These are phyloP conservation scores for Abrus pulchellus DNA, from an alignment of 306 rosid genomes.

Conservation along the genomic window DNA sequence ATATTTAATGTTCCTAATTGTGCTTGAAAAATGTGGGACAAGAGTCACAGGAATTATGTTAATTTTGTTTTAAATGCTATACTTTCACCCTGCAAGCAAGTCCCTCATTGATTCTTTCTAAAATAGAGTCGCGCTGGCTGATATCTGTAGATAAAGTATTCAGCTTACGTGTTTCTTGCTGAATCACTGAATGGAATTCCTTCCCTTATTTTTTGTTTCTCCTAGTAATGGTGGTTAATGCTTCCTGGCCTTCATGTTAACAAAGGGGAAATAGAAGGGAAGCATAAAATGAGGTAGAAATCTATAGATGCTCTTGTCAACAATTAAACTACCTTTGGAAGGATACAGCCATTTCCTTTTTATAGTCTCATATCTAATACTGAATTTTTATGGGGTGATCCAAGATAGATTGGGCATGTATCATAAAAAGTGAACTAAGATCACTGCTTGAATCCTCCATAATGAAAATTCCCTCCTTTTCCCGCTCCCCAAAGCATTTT, in stretches of 20 bases:
- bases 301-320: not conserved
- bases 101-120: slow-evolving; percentile 1
- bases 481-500: not conserved
- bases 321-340: not conserved
- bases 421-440: not conserved
- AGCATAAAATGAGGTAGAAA: not conserved
- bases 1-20: slow-evolving; percentile 8
- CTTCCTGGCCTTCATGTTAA: not conserved
- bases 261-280: not conserved
- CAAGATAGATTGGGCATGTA: not conserved
- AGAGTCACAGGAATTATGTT: not conserved
- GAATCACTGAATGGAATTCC: not conserved
- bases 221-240: not conserved
- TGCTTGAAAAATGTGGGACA: not conserved
- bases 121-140: not conserved
- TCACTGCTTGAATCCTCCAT: not conserved
- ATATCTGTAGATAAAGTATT: not conserved
- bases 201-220: not conserved
- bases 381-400: not conserved
- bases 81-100: not conserved
- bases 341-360: not conserved
- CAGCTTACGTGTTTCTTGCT: not conserved
- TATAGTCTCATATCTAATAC: not conserved
- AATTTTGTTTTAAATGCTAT: not conserved
- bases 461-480: not conserved